These are phyloP conservation scores for Neofusicoccum sp. DNA, from an alignment of 2,329 filamentous ascomycete species.

Conservation along the genomic window DNA sequence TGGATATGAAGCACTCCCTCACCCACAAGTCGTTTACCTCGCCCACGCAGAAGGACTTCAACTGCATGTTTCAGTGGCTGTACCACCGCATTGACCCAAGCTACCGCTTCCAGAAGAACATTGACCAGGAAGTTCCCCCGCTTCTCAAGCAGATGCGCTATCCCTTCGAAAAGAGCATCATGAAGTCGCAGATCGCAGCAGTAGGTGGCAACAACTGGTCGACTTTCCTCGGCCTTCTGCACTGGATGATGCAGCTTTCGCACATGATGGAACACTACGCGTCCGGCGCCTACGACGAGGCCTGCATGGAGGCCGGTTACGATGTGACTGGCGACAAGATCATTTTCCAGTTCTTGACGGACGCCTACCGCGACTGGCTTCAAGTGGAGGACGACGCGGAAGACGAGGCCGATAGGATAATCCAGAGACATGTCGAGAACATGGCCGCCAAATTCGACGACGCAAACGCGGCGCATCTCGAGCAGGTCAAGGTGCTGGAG, in stretches of 20 bases:
- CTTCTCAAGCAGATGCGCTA: slow-evolving; percentile 93
- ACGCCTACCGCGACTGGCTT: slow-evolving; percentile 91
- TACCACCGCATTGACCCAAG: slow-evolving; percentile 95
- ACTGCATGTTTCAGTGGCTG: slow-evolving; percentile 96
- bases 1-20: slow-evolving; percentile 96
- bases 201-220: slow-evolving; percentile 98
- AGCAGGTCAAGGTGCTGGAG: slow-evolving; percentile 83
- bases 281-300: slow-evolving; percentile 80
- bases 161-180: slow-evolving; percentile 92
- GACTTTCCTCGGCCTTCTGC: slow-evolving; percentile 87
- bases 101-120: slow-evolving; percentile 90
- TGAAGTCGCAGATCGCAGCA: slow-evolving; percentile 91
- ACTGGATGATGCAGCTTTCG: slow-evolving; percentile 99
- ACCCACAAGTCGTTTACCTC: slow-evolving; percentile 89
- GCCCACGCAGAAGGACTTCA: slow-evolving; percentile 97
- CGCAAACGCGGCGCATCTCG: slow-evolving; percentile 80
- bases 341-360: slow-evolving; percentile 88
- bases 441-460: slow-evolving; percentile 89
- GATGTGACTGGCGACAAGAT: slow-evolving; percentile 90
- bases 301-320: slow-evolving; percentile 82
- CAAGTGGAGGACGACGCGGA: slow-evolving; percentile 73
- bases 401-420: slow-evolving; percentile 82
- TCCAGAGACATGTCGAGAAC: slow-evolving; percentile 79
- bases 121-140: slow-evolving; percentile 91
- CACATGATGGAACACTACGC: slow-evolving; percentile 89